phyloP scores from a whole-genome alignment of 768 basidiomycete species.

The Rhizopogon roseolus region DNA sequence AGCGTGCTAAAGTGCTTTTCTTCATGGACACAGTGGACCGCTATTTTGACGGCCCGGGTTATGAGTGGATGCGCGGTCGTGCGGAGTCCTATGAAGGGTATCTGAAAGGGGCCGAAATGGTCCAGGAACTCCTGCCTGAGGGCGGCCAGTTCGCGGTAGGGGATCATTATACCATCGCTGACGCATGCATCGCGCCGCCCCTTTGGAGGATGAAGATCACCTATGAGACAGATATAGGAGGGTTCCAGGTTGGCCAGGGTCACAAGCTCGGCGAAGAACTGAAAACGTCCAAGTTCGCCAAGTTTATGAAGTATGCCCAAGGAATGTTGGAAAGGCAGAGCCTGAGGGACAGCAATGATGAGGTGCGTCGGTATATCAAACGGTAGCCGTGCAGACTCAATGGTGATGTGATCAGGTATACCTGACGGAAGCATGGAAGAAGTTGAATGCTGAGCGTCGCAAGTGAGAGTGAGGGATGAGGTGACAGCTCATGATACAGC shows the following conservation, averaged over 20 bases:
- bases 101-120: constrained; percentile 35
- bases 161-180: constrained; percentile 39
- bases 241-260: constrained; percentile 44
- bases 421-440: neutral
- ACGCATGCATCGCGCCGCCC: constrained; percentile 55
- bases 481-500: too few relatives aligned
- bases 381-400: neutral
- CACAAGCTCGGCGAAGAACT: constrained; percentile 36
- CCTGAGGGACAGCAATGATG: constrained; percentile 48
- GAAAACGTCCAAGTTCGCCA: constrained; percentile 36
- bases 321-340: constrained; percentile 46
- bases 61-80: constrained; percentile 21
- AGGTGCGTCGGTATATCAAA: constrained; percentile 28
- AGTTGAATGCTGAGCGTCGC: neutral
- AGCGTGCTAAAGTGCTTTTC: constrained; percentile 53
- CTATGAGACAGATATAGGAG: constrained; percentile 45
- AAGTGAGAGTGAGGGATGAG: neutral
- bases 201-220: constrained; percentile 42
- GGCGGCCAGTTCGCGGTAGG: constrained; percentile 30
- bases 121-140: constrained; percentile 45
- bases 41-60: constrained; percentile 33
- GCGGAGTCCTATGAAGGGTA: constrained; percentile 36
- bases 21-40: constrained; percentile 51
- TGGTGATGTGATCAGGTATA: neutral
- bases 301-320: constrained; percentile 42